Percentiles rank a stretch among this genome's conserved stretches.
Conservation (phyloP, 176 grass and related monocot species). For the Phoenix roebelenii region DNA sequence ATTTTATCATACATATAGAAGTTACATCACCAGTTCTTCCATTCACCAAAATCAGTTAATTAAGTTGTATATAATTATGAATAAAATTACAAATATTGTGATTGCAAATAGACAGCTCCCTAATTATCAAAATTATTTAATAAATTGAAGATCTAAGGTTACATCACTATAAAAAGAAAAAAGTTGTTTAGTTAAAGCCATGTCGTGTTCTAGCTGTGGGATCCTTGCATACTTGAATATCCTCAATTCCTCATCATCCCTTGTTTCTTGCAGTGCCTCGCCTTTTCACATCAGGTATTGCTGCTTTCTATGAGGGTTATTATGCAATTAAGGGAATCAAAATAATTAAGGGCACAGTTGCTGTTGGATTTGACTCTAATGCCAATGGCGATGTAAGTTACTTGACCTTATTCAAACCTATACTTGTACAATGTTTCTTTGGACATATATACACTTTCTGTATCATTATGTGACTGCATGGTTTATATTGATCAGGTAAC, state of each 20-base stretch:
- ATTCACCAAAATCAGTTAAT: too few species aligned
- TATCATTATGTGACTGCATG: conserved; percentile 11
- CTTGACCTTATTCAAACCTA: background rate
- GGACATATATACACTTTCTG: too few species aligned
- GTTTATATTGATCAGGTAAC: conserved; percentile 55
- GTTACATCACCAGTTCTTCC: too few species aligned
- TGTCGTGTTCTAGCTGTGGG: too few species aligned
- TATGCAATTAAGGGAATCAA: conserved; percentile 89
- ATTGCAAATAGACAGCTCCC: too few species aligned
- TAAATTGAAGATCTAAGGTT: too few species aligned
- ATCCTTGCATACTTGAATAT: background rate
- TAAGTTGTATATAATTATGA: too few species aligned
- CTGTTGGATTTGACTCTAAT: conserved; percentile 75
- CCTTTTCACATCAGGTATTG: conserved; percentile 72
- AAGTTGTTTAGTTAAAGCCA: too few species aligned
- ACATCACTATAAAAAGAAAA: too few species aligned
- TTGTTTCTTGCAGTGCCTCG: conserved; percentile 72
- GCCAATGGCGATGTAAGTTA: conserved; percentile 71
- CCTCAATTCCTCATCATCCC: conserved; percentile 1
- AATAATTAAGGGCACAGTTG: conserved; percentile 76
- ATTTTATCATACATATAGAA: too few species aligned
- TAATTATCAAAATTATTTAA: too few species aligned
- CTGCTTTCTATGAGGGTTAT: conserved; percentile 91
- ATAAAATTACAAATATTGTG: too few species aligned
- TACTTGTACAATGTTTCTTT: background rate